Evolutionary conservation across 139 green algal genomes (phyloP).

Genomic region (Gonium pectorale): DNA sequence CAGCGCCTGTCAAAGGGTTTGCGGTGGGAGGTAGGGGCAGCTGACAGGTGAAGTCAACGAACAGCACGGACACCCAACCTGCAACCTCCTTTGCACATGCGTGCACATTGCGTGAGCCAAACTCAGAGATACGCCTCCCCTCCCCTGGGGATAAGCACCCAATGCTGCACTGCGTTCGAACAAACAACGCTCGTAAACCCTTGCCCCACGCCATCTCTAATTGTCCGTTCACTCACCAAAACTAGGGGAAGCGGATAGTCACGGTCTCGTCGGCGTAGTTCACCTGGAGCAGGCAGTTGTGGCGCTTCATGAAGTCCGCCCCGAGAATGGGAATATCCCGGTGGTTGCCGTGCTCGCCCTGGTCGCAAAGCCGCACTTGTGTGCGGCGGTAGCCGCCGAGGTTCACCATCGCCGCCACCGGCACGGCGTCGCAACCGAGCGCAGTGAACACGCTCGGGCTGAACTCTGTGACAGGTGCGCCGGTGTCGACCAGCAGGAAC

Average conservation of each 20-base stretch:
- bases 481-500: slow-evolving; percentile 8
- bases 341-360: background rate
- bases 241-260: background rate
- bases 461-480: slow-evolving; percentile 10
- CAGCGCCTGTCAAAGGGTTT: too few species aligned
- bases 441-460: slow-evolving; percentile 14
- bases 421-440: background rate
- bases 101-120: too few species aligned
- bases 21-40: too few species aligned
- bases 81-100: too few species aligned
- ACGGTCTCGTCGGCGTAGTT: background rate
- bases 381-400: background rate
- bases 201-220: background rate
- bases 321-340: background rate
- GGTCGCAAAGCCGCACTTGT: background rate
- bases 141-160: too few species aligned
- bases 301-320: background rate
- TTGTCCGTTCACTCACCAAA: background rate
- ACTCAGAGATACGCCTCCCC: too few species aligned
- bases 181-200: too few species aligned
- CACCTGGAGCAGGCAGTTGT: background rate
- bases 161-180: background rate
- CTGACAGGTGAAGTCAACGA: too few species aligned
- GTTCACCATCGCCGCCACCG: background rate
- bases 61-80: too few species aligned